Conservation (phyloP, 495 filamentous ascomycete genomes). For the Lasiosphaeriaceae sp. region DNA sequence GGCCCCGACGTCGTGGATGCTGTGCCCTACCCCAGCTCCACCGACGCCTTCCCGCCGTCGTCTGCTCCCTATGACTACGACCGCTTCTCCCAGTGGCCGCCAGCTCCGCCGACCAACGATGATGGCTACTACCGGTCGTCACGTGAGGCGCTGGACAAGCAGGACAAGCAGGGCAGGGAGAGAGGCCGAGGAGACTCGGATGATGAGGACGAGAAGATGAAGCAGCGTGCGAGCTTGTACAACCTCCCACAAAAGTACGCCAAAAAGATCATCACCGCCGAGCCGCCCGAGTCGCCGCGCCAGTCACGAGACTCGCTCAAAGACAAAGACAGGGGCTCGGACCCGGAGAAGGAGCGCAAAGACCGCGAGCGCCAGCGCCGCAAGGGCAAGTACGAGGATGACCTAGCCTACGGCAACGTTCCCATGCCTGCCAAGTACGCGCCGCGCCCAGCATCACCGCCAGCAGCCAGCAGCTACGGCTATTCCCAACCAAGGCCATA, state of each 20-base stretch:
- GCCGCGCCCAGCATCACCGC: conserved; percentile 22
- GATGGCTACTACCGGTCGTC: conserved; percentile 20
- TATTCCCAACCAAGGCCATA: conserved; percentile 50
- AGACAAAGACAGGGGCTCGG: conserved; percentile 25
- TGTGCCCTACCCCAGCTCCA: conserved; percentile 44
- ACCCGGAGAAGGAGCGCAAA: conserved; percentile 20
- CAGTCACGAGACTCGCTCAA: conserved; percentile 31
- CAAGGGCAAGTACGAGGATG: conserved; percentile 39
- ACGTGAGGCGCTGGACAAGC: not conserved
- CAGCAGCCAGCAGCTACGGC: conserved; percentile 23
- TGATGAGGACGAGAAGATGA: conserved; percentile 16
- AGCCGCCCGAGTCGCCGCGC: conserved; percentile 16
- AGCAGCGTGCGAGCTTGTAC: conserved; percentile 11
- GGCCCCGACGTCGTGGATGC: conserved; percentile 36
- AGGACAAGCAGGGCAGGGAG: conserved; percentile 24
- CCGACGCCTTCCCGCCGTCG: conserved; percentile 26
- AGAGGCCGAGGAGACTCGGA: conserved; percentile 19
- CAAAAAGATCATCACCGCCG: conserved; percentile 16
- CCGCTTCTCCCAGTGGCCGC: conserved; percentile 28
- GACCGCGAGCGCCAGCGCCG: conserved; percentile 27
- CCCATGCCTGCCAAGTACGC: conserved; percentile 26
- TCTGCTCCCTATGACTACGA: conserved; percentile 28
- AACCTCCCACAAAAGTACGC: conserved; percentile 24
- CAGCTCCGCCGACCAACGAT: conserved; percentile 24
- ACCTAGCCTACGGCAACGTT: conserved; percentile 44